phyloP scores from a whole-genome alignment of 805 yeast species.

The Barnettozyma botsteinii region DNA sequence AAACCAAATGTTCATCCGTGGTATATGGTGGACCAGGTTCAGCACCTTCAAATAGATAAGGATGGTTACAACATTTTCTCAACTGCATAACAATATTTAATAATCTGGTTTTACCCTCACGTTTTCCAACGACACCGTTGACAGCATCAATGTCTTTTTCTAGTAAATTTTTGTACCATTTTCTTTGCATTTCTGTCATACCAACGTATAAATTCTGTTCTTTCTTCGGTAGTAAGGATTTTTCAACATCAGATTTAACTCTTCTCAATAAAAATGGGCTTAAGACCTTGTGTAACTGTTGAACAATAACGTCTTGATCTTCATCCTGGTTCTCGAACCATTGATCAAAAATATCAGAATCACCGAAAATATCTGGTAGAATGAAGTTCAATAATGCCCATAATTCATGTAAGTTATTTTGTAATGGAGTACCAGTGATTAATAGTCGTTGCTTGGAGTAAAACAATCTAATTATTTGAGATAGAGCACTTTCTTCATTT shows the following conservation, averaged over 20 bases:
- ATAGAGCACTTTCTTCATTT: constrained; percentile 85
- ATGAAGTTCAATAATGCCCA: constrained; percentile 93
- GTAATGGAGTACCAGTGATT: constrained; percentile 95
- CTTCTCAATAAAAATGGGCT: constrained; percentile 86
- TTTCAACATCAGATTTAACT: constrained; percentile 90
- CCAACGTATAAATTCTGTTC: constrained; percentile 88
- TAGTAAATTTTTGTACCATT: constrained; percentile 83
- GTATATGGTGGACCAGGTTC: constrained; percentile 98
- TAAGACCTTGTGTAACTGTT: constrained; percentile 81
- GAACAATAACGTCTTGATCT: constrained; percentile 77
- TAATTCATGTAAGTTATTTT: constrained; percentile 88
- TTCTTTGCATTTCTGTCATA: constrained; percentile 91
- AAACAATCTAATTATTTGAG: constrained; percentile 87
- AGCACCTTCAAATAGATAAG: constrained; percentile 96
- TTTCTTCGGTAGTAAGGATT: constrained; percentile 81
- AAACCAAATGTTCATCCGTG: constrained; percentile 90
- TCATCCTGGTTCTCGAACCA: constrained; percentile 69
- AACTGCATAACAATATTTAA: constrained; percentile 95
- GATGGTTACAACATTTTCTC: constrained; percentile 95
- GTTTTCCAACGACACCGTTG: constrained; percentile 90
- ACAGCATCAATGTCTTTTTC: constrained; percentile 96
- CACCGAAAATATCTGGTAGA: constrained; percentile 92
- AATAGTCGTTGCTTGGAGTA: constrained; percentile 78
- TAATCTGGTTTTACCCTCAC: constrained; percentile 87
- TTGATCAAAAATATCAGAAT: constrained; percentile 81